Base-by-base conservation (phyloP, 1,284 basidiomycete species). In the Irpex sp. region DNA sequence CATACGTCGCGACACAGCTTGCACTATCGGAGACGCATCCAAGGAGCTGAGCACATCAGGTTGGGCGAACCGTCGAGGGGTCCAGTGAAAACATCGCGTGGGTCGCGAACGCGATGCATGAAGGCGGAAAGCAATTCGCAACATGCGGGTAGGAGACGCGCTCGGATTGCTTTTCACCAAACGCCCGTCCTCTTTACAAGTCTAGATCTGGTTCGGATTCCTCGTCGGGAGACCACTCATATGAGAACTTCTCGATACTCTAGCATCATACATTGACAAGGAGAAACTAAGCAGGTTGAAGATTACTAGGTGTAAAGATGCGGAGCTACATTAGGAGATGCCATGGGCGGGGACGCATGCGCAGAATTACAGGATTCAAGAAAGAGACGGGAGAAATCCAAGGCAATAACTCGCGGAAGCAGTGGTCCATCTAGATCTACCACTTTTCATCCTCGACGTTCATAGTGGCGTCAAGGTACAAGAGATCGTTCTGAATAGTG, bases 361-460 rank as follows among this genome's bases (percentile, higher is more conserved):
- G 40, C 40, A 47, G 2, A 47, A n/a, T 47, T 13, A 34, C 31
- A 34, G 31, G 5, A 26, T 26, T 26, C 26, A 26, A 26, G 26
- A 44, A 15, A 44, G 40, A 15, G 40, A 5, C 40, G 13, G 40
- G 31, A 34, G 31, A 34, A 34, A 47, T 47, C 40, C 40, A 47
- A 11, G n/a, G n/a, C 40, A 47, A 44, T 19, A 38, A 47, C 6
- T n/a, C 58, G 26, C 8, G 8, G 26, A 26, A 21, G 34, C 44
- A 26, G 1, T 4, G 49, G 49, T 9, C 19, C 17, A 6, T 58
- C 66, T 52, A 71, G 72, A 13, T 58, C 66, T 52, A 71, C 72
- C 72, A 75, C 13, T 68, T 69, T 13, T 64, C 54, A 31, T 66
- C 62, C 57, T 72, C 71, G 3, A 71, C 71, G 58, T 70, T 61